Evolutionary conservation across 2,329 filamentous ascomycete species (phyloP).

Genomic region (Calonectria fujianensis): DNA sequence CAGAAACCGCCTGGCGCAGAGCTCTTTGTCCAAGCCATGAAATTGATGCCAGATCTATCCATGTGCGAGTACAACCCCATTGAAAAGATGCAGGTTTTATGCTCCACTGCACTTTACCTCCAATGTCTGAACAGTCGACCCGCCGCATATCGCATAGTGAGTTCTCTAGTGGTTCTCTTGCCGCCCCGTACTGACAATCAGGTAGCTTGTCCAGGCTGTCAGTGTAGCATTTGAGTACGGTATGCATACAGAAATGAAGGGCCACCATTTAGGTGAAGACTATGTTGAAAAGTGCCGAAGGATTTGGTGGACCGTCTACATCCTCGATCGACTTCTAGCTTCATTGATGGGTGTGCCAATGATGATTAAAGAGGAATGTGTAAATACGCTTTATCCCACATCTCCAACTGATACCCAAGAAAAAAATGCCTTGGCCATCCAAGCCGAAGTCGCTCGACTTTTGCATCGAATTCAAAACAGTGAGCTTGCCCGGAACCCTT

Average conservation of each 20-base stretch:
- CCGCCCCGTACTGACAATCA: not conserved
- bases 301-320: conserved; percentile 48
- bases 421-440: conserved; percentile 41
- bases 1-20: conserved; percentile 43
- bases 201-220: conserved; percentile 45
- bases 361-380: conserved; percentile 44
- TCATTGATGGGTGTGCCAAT: conserved; percentile 47
- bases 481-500: not conserved
- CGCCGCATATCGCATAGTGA: conserved; percentile 43
- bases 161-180: rapidly evolving
- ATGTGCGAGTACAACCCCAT: conserved; percentile 44
- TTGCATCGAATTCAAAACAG: conserved; percentile 50
- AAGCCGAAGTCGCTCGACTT: conserved; percentile 43
- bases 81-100: conserved; percentile 47
- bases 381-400: conserved; percentile 44
- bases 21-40: conserved; percentile 49
- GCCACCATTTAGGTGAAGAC: conserved; percentile 28
- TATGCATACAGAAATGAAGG: conserved; percentile 50
- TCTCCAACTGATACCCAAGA: conserved; percentile 38
- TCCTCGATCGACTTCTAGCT: conserved; percentile 45
- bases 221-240: conserved; percentile 40
- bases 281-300: conserved; percentile 44
- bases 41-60: conserved; percentile 47
- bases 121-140: conserved; percentile 42
- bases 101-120: conserved; percentile 44